A percentile compares a stretch with the other conserved stretches of the same genome.
Evolutionary conservation across 805 yeast species (phyloP).

Genomic region (Lipomyces lipofer): DNA sequence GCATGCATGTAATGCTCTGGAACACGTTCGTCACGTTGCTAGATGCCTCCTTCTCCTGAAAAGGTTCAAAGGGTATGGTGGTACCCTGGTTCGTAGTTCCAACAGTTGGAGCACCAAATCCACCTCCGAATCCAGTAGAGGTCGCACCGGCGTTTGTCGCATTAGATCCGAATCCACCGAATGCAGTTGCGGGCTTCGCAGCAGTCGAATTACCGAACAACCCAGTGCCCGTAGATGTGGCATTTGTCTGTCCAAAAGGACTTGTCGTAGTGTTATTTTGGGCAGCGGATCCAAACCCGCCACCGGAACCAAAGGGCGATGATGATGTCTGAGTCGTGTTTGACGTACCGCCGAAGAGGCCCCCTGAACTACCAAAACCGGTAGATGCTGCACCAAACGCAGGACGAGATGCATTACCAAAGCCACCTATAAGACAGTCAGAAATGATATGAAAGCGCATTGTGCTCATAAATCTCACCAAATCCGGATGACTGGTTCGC

Average conservation of each 20-base stretch:
- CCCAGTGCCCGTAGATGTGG: constrained; percentile 15
- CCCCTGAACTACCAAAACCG: constrained; percentile 31
- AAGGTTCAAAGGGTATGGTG: constrained; percentile 32
- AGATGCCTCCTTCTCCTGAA: constrained; percentile 29
- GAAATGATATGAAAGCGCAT: no score
- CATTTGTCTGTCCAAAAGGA: constrained; percentile 30
- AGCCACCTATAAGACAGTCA: constrained; percentile 21
- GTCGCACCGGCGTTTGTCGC: constrained; percentile 19
- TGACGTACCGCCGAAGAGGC: constrained; percentile 24
- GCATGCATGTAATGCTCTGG: constrained; percentile 83
- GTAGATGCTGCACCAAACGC: constrained; percentile 24
- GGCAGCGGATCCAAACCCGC: constrained; percentile 30
- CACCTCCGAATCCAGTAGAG: constrained; percentile 22
- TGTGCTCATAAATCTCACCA: constrained; percentile 9
- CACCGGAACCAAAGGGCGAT: constrained; percentile 23
- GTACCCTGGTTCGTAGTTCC: constrained; percentile 31
- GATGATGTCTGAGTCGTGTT: constrained; percentile 6
- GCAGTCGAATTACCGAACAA: constrained; percentile 35
- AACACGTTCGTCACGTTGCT: constrained; percentile 33
- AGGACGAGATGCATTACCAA: constrained; percentile 23
- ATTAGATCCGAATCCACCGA: constrained; percentile 34
- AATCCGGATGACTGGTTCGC: constrained; percentile 33
- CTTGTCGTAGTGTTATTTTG: constrained; percentile 14
- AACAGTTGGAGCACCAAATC: constrained; percentile 13
- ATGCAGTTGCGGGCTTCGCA: constrained; percentile 25